Base-by-base conservation (phyloP, 2,329 filamentous ascomycete genomes). In the Septoria petroselini region DNA sequence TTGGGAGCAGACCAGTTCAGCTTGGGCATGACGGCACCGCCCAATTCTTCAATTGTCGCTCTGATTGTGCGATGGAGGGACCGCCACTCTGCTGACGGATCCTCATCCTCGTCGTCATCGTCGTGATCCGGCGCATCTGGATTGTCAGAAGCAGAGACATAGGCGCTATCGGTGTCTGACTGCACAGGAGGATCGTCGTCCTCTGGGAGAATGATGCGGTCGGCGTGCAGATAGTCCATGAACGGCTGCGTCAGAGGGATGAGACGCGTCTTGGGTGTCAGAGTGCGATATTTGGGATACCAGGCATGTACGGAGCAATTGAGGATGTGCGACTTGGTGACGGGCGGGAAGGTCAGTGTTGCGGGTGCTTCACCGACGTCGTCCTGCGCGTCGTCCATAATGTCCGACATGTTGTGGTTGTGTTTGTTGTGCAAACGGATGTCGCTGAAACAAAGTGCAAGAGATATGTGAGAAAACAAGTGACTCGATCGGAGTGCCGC, bases 1-100 rank as follows among this genome's bases (percentile, higher is more conserved):
- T 96, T 95, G 3, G 93, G 93, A 3, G 90, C 85, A 4, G 91
- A 96, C 93, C 93, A 98, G 73, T 97, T 97, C 39, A 98, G 75
- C 70, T 98, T 98, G 0, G 93, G 93, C 1, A 86, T 84, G 7
- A 95, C 91, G 53, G 84, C 82, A 52, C 91, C 91, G 12, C 88
- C 91, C 1, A 97, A 79, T 61, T 91, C 86, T 9, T 76, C 71
- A 55, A 98, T 96, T 34, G 81, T 86, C 18, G 81, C 75, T 66
- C 84, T 85, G 68, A 98, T 89, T 49, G 79, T 71, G 37, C 82
- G 75, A 69, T 98, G 93, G 2, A 91, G 79, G 29, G 88, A 85
- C 7, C 83, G 68, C 81, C 81, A 84, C 40, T 73, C 68, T 23
- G 66, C 65, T 1, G 79, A 81, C 71, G 71, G 88, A 83, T 83